Base-by-base conservation (phyloP, 106 monocot genomes). In the Dioscorea zingiberensis region DNA sequence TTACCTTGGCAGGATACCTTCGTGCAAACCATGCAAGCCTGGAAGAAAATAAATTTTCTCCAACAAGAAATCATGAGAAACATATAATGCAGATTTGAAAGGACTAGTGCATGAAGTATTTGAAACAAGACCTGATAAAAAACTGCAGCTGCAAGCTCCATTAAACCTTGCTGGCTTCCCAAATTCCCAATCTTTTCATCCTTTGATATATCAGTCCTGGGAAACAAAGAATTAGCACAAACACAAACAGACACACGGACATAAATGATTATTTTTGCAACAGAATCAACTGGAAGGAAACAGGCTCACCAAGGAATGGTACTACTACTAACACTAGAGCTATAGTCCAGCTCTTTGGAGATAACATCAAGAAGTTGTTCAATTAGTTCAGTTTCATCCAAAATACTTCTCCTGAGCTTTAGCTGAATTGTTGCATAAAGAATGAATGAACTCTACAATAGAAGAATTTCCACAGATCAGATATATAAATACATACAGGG, bases 121-220 rank as follows among this genome's bases (percentile, higher is more conserved):
- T n/a, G 67, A 62, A 44, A 13, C 25, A 71, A 69, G 60, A 91
- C 95, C 91, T 77, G 73, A 68, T 88, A 91, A 60, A 88, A 86
- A 53, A 86, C 83, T 60, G 72, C 59, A 68, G 88, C 85, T 54
- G 83, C 78, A 70, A 97, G 80, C 55, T 91, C 88, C 85, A 91
- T 84, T 48, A 91, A 70, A 21, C 78, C 74, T 12, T 88, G 76
- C 56, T 48, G 57, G 58, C 62, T 72, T 56, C 64, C 73, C 13
- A 74, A 56, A 38, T 60, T 67, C 21, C 80, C 83, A 77, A 63
- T 45, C 60, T 81, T 91, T 55, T 88, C 85, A 71, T 97, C 95
- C 77, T 79, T 77, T 21, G 76, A 29, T 53, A 68, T 44, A 71
- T 87, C 90, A 59, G n/a, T 58, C 84, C 90, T 90, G 44, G 15